Conservation (phyloP, 768 basidiomycete species). For the Russula vinacea region DNA sequence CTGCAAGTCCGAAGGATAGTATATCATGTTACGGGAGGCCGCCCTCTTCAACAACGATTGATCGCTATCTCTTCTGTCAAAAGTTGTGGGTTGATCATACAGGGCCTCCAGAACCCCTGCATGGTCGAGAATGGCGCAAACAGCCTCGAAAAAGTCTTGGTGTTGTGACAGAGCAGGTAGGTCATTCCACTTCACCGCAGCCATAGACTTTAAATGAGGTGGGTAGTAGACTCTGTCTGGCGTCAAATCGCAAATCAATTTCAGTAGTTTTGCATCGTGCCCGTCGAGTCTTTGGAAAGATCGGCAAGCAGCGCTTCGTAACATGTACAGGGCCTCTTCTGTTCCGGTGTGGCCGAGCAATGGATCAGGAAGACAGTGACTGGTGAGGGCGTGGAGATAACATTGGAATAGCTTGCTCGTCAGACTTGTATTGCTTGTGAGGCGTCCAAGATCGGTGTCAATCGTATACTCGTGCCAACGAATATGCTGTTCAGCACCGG, state of each 20-base stretch:
- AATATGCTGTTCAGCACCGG: constrained; percentile 3
- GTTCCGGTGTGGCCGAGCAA: constrained; percentile 45
- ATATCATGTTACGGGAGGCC: constrained; percentile 5
- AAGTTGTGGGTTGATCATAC: neutral
- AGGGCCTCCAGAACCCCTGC: constrained; percentile 9
- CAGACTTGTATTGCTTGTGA: constrained; percentile 35
- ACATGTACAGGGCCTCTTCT: constrained; percentile 42
- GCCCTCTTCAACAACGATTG: constrained; percentile 4
- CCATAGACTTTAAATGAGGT: constrained; percentile 6
- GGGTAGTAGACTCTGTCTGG: constrained; percentile 18
- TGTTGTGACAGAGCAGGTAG: constrained; percentile 17
- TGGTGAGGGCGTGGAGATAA: constrained; percentile 48
- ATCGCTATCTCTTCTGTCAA: neutral
- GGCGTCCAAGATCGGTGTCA: constrained; percentile 36
- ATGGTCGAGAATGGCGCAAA: constrained; percentile 4
- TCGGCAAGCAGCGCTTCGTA: constrained; percentile 39
- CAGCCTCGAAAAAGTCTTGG: constrained; percentile 5
- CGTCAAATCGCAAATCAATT: constrained; percentile 5
- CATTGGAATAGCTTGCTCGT: constrained; percentile 38
- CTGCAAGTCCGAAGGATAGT: constrained; percentile 10
- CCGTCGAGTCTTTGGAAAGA: constrained; percentile 42
- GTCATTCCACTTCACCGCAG: constrained; percentile 3
- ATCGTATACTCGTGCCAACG: constrained; percentile 36
- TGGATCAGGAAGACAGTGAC: constrained; percentile 44
- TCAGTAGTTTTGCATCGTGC: neutral